Percentiles rank a stretch among this genome's conserved stretches.
Evolutionary conservation across 345 rosid genomes (phyloP).

Genomic region (Mangifera indica): DNA sequence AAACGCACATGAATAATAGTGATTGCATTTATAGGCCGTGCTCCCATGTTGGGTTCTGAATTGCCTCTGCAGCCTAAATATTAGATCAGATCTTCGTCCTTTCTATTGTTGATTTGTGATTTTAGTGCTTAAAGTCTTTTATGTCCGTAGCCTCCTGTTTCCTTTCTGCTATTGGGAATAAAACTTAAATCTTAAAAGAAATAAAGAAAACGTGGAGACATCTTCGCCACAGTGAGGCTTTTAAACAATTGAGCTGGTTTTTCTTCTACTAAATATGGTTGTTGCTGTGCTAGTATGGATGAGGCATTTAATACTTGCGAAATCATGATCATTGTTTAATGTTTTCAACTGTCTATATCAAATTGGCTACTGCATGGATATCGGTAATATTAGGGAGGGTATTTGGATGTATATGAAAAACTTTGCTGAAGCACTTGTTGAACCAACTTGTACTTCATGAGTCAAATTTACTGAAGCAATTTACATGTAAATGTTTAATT

Average conservation of each 20-base stretch:
- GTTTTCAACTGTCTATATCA: background rate
- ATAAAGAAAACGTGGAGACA: too few relatives aligned
- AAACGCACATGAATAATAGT: conserved; percentile 25
- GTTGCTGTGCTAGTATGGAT: too few relatives aligned
- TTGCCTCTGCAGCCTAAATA: background rate
- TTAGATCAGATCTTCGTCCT: too few relatives aligned
- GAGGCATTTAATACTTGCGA: too few relatives aligned
- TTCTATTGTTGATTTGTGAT: background rate
- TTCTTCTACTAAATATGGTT: too few relatives aligned
- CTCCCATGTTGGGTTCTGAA: background rate
- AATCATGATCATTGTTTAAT: too few relatives aligned
- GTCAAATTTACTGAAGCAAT: too few relatives aligned
- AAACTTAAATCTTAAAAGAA: background rate
- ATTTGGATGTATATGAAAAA: background rate
- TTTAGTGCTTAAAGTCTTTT: background rate
- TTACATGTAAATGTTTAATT: background rate
- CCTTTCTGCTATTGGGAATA: background rate
- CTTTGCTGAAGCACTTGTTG: background rate
- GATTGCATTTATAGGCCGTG: conserved; percentile 22
- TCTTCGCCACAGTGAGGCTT: too few relatives aligned
- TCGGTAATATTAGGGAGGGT: background rate
- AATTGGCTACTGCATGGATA: background rate
- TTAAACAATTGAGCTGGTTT: too few relatives aligned
- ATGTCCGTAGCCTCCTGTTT: background rate
- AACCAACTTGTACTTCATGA: background rate